Conservation (phyloP, 2,329 filamentous ascomycete genomes). For the Xylaria sp. region DNA sequence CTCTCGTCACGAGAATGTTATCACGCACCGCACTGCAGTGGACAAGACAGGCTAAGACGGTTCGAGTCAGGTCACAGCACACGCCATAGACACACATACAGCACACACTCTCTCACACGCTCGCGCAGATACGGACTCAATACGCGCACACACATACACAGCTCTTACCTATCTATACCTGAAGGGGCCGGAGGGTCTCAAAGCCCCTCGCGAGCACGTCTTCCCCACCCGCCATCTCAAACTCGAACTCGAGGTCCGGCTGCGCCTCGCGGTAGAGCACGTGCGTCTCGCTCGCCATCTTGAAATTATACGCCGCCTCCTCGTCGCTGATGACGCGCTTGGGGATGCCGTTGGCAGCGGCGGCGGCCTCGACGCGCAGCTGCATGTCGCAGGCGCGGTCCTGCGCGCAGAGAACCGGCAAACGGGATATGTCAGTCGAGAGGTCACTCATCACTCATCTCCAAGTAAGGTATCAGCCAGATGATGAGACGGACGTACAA, state of each 20-base stretch:
- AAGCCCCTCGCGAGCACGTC: constrained; percentile 49
- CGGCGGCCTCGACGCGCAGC: constrained; percentile 74
- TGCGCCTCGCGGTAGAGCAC: constrained; percentile 51
- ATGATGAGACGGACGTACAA: background rate
- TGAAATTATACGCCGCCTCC: constrained; percentile 56
- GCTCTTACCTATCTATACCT: constrained; percentile 36
- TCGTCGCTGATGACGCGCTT: constrained; percentile 57
- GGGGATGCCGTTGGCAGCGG: constrained; percentile 55
- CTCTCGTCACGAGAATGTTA: constrained; percentile 28
- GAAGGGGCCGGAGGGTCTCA: constrained; percentile 40
- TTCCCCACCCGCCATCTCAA: constrained; percentile 49
- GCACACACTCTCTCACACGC: constrained; percentile 3
- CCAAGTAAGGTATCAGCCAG: too few relatives aligned
- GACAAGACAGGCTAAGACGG: constrained; percentile 3
- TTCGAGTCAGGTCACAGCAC: constrained; percentile 8
- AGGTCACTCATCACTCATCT: too few relatives aligned
- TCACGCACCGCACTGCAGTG: constrained; percentile 15
- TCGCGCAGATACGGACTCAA: background rate
- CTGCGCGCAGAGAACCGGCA: constrained; percentile 51
- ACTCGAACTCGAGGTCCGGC: constrained; percentile 51
- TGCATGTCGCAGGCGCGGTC: constrained; percentile 77
- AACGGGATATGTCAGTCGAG: background rate
- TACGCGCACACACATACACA: constrained; percentile 3
- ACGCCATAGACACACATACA: constrained; percentile 1
- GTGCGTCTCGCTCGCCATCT: constrained; percentile 51